Evolutionary conservation across 192 early-diverging fungal genomes (phyloP), one percentile per base, ranked within the genome.

Genomic region (Backusella tuberculispora): DNA sequence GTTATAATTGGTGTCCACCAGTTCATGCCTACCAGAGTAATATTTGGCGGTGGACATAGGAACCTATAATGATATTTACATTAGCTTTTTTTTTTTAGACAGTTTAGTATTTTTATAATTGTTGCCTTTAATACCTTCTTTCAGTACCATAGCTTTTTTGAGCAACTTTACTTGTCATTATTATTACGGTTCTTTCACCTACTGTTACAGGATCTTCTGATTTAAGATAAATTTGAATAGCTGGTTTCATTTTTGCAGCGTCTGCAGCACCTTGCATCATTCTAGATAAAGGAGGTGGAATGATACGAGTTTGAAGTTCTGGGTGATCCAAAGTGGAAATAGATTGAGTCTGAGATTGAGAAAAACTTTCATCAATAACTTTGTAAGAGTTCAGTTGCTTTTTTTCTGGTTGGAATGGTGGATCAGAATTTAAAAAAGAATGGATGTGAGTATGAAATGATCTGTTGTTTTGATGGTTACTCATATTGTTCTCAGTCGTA

Each of bases 101-200:
- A 42, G 43, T 29, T 29, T 45, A 69, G 43, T 45, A 69, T 44
- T 17, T 19, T 66, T 34, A 63, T 45, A 65, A 64, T 19, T 66
- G 40, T 41, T 66, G 24, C 56, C 21, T n/a, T 67, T 69, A 47
- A 69, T 76, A 90, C 84, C 95, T 86, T 82, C 95, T 96, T 73
- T 98, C 96, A 37, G 90, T 92, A 7, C 95, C 96, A 76, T 98
- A 98, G 4, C 91, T 92, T 63, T 98, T 97, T 85, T 97, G 96
- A 2, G 91, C 95, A 1, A 96, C 95, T 53, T 92, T 93, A n/a
- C 93, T 90, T 38, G 93, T 94, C 68, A 70, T 70, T 26, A 70
- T 47, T 42, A 70, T 45, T 17, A 45, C 68, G 8, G 40, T 70
- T 70, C 45, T 42, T 19, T 70, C 68, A 3, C 68, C 44, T 46